Conservation (phyloP, 352 stramenopile genomes). For the Pythium folliculosum region DNA sequence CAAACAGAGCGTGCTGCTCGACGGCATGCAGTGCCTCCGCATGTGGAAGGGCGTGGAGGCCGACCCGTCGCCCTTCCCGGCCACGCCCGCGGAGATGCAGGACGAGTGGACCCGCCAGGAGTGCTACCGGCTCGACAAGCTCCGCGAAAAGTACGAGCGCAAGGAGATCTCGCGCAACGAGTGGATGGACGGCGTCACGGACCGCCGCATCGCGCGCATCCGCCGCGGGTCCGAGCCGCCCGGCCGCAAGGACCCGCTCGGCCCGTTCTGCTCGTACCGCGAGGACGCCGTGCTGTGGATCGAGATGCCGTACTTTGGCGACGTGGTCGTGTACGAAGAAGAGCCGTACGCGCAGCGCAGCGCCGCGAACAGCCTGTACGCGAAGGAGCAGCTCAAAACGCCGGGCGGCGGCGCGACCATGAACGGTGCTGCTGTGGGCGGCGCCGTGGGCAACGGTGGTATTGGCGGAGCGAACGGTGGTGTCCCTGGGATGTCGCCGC, state of each 20-base stretch:
- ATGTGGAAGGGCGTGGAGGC: slow-evolving; percentile 75
- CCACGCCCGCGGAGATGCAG: slow-evolving; percentile 73
- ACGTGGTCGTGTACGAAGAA: slow-evolving; percentile 93
- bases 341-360: slow-evolving; percentile 85
- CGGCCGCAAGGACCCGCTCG: slow-evolving; percentile 63
- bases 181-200: slow-evolving; percentile 92
- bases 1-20: slow-evolving; percentile 77
- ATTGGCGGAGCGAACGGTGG: not conserved
- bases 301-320: slow-evolving; percentile 91
- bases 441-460: not conserved
- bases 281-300: slow-evolving; percentile 84
- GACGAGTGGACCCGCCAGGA: slow-evolving; percentile 76
- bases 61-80: slow-evolving; percentile 61
- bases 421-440: not conserved
- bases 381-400: slow-evolving; percentile 24
- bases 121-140: slow-evolving; percentile 85
- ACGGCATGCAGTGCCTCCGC: slow-evolving; percentile 87
- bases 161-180: slow-evolving; percentile 86
- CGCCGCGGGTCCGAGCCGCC: slow-evolving; percentile 76
- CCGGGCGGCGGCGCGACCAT: not conserved
- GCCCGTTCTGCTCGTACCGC: slow-evolving; percentile 79
- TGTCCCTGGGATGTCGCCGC: slow-evolving; percentile 14
- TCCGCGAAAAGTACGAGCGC: slow-evolving; percentile 88
- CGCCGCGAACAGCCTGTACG: slow-evolving; percentile 28
- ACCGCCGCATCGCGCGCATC: slow-evolving; percentile 85